phyloP scores from a whole-genome alignment of 208 protist genomes.

The Leishmania braziliensis region DNA sequence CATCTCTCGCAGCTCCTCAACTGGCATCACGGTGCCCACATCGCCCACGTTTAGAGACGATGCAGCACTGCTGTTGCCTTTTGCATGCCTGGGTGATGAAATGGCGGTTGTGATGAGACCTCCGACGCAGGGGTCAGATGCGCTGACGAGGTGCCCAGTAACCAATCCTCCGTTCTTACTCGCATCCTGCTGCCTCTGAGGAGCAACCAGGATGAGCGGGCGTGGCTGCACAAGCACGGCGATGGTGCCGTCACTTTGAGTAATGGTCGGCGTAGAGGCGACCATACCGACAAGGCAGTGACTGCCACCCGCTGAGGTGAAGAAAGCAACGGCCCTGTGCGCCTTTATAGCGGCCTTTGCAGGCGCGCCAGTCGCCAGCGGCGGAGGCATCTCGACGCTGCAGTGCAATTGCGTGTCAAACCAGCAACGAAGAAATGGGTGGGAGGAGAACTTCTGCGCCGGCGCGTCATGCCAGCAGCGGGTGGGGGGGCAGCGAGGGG shows the following conservation, averaged over 20 bases:
- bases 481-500: neutral
- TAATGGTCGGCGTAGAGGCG: slow-evolving; percentile 7
- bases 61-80: neutral
- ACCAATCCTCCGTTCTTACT: neutral
- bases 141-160: slow-evolving; percentile 11
- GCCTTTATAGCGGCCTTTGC: neutral
- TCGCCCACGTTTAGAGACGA: neutral
- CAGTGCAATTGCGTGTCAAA: neutral
- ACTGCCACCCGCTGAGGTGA: neutral
- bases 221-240: slow-evolving; percentile 20
- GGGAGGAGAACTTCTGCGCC: neutral
- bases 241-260: neutral
- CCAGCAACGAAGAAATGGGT: neutral
- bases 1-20: slow-evolving; percentile 40
- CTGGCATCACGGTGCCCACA: slow-evolving; percentile 5
- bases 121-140: slow-evolving; percentile 4
- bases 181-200: neutral
- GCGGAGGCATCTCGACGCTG: neutral
- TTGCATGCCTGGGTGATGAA: neutral
- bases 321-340: slow-evolving; percentile 6
- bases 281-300: slow-evolving; percentile 11
- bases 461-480: neutral
- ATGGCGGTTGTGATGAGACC: slow-evolving; percentile 3
- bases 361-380: neutral
- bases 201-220: slow-evolving; percentile 14